A percentile compares a stretch with the other conserved stretches of the same genome.
phyloP scores from a whole-genome alignment of 2,329 filamentous ascomycete genomes.

The Aspergillus sclerotialis region DNA sequence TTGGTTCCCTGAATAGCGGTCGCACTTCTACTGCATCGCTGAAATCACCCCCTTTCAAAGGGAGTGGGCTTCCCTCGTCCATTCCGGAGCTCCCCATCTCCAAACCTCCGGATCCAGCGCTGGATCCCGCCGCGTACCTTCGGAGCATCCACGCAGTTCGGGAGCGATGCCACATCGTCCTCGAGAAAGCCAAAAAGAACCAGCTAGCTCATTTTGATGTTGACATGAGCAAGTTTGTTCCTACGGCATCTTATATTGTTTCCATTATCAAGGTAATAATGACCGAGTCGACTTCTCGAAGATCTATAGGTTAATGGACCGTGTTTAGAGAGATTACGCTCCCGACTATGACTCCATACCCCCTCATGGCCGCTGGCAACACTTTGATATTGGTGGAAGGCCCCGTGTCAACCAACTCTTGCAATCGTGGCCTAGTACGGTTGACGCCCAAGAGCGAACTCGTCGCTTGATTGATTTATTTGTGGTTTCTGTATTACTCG shows the following conservation, averaged over 20 bases:
- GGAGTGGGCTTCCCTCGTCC: slow-evolving; percentile 40
- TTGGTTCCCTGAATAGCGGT: slow-evolving; percentile 35
- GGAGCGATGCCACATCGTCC: slow-evolving; percentile 66
- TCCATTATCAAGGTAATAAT: slow-evolving; percentile 84
- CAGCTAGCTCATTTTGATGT: slow-evolving; percentile 81
- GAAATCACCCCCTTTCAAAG: slow-evolving; percentile 43
- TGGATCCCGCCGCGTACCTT: slow-evolving; percentile 85
- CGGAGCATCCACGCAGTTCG: slow-evolving; percentile 83
- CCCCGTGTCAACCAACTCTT: slow-evolving; percentile 45
- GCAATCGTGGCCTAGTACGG: slow-evolving; percentile 43
- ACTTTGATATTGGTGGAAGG: slow-evolving; percentile 53
- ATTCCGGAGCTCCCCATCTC: slow-evolving; percentile 75
- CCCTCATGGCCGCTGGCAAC: slow-evolving; percentile 64
- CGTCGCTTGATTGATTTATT: slow-evolving; percentile 55
- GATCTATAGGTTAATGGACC: slow-evolving; percentile 4
- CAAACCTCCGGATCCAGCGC: slow-evolving; percentile 74
- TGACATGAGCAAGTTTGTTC: slow-evolving; percentile 73
- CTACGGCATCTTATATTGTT: slow-evolving; percentile 82
- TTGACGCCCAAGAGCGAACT: slow-evolving; percentile 42
- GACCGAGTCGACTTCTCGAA: not conserved
- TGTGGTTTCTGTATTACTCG: slow-evolving; percentile 53
- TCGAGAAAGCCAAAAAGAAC: slow-evolving; percentile 70
- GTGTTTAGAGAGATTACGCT: slow-evolving; percentile 58
- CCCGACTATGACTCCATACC: slow-evolving; percentile 68
- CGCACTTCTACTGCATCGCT: slow-evolving; percentile 41